Conservation (phyloP, 2,329 filamentous ascomycete species). For the Hirsutella minnesotensis region DNA sequence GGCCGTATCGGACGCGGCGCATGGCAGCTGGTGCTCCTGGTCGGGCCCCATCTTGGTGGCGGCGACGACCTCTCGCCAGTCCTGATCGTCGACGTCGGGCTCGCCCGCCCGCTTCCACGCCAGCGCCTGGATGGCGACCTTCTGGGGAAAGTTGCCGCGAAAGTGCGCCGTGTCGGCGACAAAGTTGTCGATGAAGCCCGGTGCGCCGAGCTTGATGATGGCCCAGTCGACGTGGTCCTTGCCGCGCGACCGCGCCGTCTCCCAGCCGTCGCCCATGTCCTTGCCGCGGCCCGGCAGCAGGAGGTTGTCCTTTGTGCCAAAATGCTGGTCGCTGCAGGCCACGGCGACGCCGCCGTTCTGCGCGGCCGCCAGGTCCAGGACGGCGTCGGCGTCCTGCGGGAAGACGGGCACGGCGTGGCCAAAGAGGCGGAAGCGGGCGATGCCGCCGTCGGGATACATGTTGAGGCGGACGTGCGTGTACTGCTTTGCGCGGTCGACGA, state of each 20-base stretch:
- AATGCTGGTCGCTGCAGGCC: slow-evolving; percentile 73
- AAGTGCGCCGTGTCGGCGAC: slow-evolving; percentile 76
- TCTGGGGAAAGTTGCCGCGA: slow-evolving; percentile 72
- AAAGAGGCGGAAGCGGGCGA: slow-evolving; percentile 68
- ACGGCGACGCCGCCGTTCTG: slow-evolving; percentile 69
- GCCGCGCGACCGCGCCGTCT: slow-evolving; percentile 63
- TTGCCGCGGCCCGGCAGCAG: slow-evolving; percentile 67
- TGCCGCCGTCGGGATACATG: slow-evolving; percentile 80
- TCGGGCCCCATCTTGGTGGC: slow-evolving; percentile 62
- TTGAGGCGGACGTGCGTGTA: slow-evolving; percentile 72
- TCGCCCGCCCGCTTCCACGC: slow-evolving; percentile 41
- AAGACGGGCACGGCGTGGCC: slow-evolving; percentile 68
- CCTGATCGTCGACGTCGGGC: slow-evolving; percentile 42
- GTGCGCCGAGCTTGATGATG: slow-evolving; percentile 61
- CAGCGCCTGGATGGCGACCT: slow-evolving; percentile 55
- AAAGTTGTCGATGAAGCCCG: slow-evolving; percentile 52
- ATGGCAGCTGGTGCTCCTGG: slow-evolving; percentile 55
- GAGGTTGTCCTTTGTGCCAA: slow-evolving; percentile 69
- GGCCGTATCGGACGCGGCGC: slow-evolving; percentile 39
- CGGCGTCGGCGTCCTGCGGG: slow-evolving; percentile 48
- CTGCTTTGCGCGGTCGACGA: slow-evolving; percentile 43
- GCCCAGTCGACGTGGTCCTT: slow-evolving; percentile 69
- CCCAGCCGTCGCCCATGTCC: slow-evolving; percentile 86
- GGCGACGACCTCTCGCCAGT: slow-evolving; percentile 54
- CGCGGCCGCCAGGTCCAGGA: slow-evolving; percentile 67